Evolutionary conservation across 2,329 filamentous ascomycete species (phyloP).

Genomic region (Lachnum nothofagi): DNA sequence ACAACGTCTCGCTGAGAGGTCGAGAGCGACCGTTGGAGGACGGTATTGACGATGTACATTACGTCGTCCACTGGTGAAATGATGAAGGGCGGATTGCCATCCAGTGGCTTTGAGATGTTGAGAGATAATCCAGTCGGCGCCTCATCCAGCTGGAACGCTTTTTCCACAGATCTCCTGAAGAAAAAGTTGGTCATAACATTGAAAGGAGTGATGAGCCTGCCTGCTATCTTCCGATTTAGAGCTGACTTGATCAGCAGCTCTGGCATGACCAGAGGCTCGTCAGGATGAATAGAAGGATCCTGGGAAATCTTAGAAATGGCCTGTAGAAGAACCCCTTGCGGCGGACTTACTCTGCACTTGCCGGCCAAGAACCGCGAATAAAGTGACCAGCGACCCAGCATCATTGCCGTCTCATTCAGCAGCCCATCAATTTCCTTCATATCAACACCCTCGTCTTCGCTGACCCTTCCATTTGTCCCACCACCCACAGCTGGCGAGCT

Average conservation of each 20-base stretch:
- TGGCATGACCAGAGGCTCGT: slow-evolving; percentile 60
- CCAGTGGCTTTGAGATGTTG: slow-evolving; percentile 64
- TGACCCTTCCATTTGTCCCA: slow-evolving; percentile 49
- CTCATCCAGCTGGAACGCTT: slow-evolving; percentile 95
- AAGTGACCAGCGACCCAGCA: slow-evolving; percentile 89
- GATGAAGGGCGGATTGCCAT: slow-evolving; percentile 80
- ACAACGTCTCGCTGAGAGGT: slow-evolving; percentile 80
- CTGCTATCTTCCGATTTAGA: slow-evolving; percentile 70
- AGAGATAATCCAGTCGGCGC: slow-evolving; percentile 74
- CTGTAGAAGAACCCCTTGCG: slow-evolving; percentile 21
- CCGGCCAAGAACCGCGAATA: slow-evolving; percentile 84
- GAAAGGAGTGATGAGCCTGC: slow-evolving; percentile 73
- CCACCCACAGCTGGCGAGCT: slow-evolving; percentile 68
- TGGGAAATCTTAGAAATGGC: slow-evolving; percentile 36
- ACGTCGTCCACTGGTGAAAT: slow-evolving; percentile 95
- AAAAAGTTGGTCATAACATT: slow-evolving; percentile 94
- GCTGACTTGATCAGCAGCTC: slow-evolving; percentile 73
- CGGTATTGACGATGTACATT: slow-evolving; percentile 97
- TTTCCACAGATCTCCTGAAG: slow-evolving; percentile 92
- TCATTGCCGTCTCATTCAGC: slow-evolving; percentile 80
- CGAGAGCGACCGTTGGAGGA: slow-evolving; percentile 78
- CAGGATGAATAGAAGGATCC: slow-evolving; percentile 48
- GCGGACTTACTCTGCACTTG: slow-evolving; percentile 68
- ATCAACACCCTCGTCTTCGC: slow-evolving; percentile 88
- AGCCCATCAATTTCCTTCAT: slow-evolving; percentile 94